A percentile compares a stretch with the other conserved stretches of the same genome.
Evolutionary conservation across 805 yeast species (phyloP).

Genomic region (Yarrowia porcina): DNA sequence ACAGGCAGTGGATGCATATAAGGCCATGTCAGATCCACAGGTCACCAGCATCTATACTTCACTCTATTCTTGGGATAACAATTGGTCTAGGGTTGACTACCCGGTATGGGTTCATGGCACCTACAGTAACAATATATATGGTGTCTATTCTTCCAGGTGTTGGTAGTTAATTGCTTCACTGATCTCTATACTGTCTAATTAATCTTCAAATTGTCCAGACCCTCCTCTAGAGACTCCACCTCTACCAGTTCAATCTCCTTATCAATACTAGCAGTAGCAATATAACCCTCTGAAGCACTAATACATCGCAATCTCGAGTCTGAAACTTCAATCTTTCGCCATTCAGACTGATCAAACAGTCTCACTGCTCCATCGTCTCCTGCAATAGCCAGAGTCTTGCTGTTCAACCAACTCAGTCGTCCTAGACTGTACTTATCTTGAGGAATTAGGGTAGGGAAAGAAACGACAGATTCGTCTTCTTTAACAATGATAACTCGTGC

Average conservation of each 20-base stretch:
- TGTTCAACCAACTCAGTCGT: background rate
- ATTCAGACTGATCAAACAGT: background rate
- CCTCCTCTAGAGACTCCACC: background rate
- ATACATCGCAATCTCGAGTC: background rate
- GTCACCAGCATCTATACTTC: too few relatives aligned
- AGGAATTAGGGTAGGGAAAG: constrained; percentile 9
- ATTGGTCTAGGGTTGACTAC: too few relatives aligned
- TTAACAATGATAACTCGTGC: constrained; percentile 5
- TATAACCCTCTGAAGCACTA: background rate
- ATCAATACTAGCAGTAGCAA: background rate
- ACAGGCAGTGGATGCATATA: too few relatives aligned
- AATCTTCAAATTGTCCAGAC: background rate
- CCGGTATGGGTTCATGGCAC: too few relatives aligned
- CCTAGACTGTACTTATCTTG: constrained; percentile 20
- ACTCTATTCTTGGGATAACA: too few relatives aligned
- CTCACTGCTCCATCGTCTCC: constrained; percentile 19
- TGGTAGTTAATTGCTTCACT: too few relatives aligned
- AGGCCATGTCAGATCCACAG: too few relatives aligned
- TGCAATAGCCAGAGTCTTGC: background rate
- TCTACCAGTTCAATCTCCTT: background rate
- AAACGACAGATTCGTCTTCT: background rate
- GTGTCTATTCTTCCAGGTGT: too few relatives aligned
- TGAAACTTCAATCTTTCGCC: background rate
- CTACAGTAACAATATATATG: too few relatives aligned
- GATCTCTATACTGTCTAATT: background rate